Percentiles rank a stretch among this genome's conserved stretches.
These are phyloP conservation scores for Leccinellum luteum DNA, from an alignment of 768 basidiomycete genomes.

Conservation along the genomic window DNA sequence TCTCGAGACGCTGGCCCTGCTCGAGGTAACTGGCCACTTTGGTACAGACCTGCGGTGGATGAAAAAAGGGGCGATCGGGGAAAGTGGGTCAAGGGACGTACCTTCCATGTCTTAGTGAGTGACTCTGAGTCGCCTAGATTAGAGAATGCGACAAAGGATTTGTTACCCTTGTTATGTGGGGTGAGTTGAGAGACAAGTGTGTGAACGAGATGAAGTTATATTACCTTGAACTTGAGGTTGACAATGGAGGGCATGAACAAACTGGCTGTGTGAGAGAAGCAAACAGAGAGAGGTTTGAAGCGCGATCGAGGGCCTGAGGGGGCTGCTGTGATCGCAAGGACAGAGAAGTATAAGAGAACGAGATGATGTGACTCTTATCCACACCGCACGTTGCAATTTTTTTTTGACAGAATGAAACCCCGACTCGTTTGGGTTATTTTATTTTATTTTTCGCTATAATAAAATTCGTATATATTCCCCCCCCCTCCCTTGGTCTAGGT, in stretches of 20 bases:
- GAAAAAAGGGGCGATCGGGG: slow-evolving; percentile 4
- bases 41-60: slow-evolving; percentile 65
- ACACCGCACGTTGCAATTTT: slow-evolving; percentile 26
- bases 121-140: slow-evolving; percentile 83
- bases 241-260: slow-evolving; percentile 71
- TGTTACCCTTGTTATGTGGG: slow-evolving; percentile 73
- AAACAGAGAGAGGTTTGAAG: slow-evolving; percentile 4
- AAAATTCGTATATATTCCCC: slow-evolving; percentile 9
- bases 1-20: slow-evolving; percentile 88
- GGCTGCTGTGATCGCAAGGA: slow-evolving; percentile 5
- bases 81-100: slow-evolving; percentile 28
- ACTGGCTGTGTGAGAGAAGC: background rate
- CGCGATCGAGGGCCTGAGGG: slow-evolving; percentile 17
- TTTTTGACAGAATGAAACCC: slow-evolving; percentile 33
- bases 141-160: slow-evolving; percentile 91
- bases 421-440: slow-evolving; percentile 25
- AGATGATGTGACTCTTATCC: slow-evolving; percentile 13
- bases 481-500: slow-evolving; percentile 15
- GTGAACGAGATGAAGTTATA: background rate
- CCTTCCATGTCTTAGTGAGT: slow-evolving; percentile 91
- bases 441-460: slow-evolving; percentile 17
- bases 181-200: slow-evolving; percentile 8
- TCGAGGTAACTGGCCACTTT: slow-evolving; percentile 90
- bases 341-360: slow-evolving; percentile 24
- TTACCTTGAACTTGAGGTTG: slow-evolving; percentile 83